Evolutionary conservation across 1,284 basidiomycete genomes (phyloP).

Genomic region (Tilletia indica): DNA sequence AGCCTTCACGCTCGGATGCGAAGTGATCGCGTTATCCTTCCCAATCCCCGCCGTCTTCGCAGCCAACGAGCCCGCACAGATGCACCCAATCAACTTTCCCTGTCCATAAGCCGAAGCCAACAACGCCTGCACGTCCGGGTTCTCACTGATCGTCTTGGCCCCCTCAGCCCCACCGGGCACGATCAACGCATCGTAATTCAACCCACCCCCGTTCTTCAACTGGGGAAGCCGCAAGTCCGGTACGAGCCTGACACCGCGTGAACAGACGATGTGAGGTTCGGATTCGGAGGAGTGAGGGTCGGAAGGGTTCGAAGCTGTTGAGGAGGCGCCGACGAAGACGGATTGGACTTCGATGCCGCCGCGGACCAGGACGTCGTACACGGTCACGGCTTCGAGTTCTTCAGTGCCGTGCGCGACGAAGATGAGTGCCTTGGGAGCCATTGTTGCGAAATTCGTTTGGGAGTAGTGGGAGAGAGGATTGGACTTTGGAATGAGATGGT

Average conservation of each 20-base stretch:
- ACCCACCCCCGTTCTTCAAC: conserved; percentile 57
- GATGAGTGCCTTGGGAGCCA: conserved; percentile 53
- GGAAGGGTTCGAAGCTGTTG: conserved; percentile 6
- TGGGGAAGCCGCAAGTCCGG: conserved; percentile 44
- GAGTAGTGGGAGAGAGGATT: background rate
- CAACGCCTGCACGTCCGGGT: conserved; percentile 66
- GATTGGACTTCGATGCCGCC: conserved; percentile 37
- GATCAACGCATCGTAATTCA: conserved; percentile 68
- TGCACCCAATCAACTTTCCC: conserved; percentile 39
- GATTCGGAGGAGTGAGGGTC: conserved; percentile 25
- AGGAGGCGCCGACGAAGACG: conserved; percentile 38
- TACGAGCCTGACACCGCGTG: conserved; percentile 46
- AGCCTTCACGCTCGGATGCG: conserved; percentile 72
- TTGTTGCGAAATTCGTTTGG: background rate
- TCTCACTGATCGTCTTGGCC: conserved; percentile 70
- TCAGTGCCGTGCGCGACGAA: conserved; percentile 85
- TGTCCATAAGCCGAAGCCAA: conserved; percentile 65
- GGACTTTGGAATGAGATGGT: background rate
- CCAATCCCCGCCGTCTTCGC: conserved; percentile 67
- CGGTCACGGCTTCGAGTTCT: conserved; percentile 57
- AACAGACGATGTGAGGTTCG: conserved; percentile 30
- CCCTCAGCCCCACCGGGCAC: conserved; percentile 80
- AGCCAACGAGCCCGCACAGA: conserved; percentile 62
- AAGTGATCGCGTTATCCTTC: conserved; percentile 65
- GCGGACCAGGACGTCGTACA: conserved; percentile 30